Percentiles rank a stretch among this genome's conserved stretches.
Evolutionary conservation across 768 basidiomycete genomes (phyloP).

Genomic region (Porphyrellus cyaneotinctus): DNA sequence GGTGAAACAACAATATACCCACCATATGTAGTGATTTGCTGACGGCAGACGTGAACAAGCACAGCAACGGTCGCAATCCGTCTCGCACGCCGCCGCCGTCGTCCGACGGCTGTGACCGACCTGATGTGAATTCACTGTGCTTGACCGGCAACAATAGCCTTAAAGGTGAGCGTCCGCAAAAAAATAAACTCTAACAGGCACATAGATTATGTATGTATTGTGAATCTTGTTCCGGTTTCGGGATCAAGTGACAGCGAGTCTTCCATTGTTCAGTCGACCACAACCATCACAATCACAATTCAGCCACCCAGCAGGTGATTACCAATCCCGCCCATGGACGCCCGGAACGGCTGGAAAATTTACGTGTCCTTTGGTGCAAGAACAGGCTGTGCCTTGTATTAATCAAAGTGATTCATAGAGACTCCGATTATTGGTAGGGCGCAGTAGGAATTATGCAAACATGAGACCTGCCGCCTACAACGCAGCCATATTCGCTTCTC

Average conservation of each 20-base stretch:
- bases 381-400: constrained; percentile 8
- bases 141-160: not conserved
- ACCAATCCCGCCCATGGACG: not conserved
- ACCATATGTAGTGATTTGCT: constrained; percentile 10
- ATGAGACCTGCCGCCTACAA: not conserved
- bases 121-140: not conserved
- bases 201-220: not conserved
- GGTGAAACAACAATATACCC: constrained; percentile 15
- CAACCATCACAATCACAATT: not conserved
- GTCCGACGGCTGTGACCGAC: not conserved
- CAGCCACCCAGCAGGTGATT: not conserved
- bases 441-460: not conserved
- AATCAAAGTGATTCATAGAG: constrained; percentile 6
- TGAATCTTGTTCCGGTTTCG: not conserved
- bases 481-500: not conserved
- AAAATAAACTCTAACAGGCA: not conserved
- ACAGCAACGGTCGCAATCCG: constrained; percentile 11
- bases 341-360: constrained; percentile 13
- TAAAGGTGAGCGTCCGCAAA: not conserved
- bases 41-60: constrained; percentile 13
- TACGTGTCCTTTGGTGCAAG: constrained; percentile 17
- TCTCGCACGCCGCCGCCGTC: not conserved
- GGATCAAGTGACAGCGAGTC: not conserved
- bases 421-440: constrained; percentile 7
- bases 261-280: not conserved